Conservation (phyloP, 345 rosid species). For the Salix dunnii region DNA sequence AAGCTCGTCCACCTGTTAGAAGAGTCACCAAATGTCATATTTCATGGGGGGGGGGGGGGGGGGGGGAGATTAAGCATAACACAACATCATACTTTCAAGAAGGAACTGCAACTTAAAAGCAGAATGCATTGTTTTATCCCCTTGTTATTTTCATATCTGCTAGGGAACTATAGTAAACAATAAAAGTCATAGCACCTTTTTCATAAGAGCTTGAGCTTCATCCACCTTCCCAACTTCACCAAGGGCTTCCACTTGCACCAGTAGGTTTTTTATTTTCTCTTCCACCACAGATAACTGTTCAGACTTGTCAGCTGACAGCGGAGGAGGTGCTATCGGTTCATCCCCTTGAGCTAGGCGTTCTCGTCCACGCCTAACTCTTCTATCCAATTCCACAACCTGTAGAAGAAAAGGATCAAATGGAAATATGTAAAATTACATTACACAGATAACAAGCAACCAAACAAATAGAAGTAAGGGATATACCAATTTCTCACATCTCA, state of each 20-base stretch:
- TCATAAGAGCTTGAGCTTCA: conserved; percentile 99
- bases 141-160: neutral
- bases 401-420: conserved; percentile 10
- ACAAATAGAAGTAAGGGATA: conserved; percentile 13
- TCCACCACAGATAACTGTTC: conserved; percentile 81
- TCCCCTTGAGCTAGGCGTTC: conserved; percentile 92
- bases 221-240: conserved; percentile 99
- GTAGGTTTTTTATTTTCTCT: conserved; percentile 84
- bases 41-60: neutral
- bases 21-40: neutral
- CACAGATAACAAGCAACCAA: conserved; percentile 1
- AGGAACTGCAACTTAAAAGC: neutral
- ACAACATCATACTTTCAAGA: neutral
- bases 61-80: neutral
- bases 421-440: neutral
- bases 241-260: conserved; percentile 92
- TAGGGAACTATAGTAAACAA: neutral
- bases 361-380: conserved; percentile 94
- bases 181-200: conserved; percentile 52
- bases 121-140: neutral
- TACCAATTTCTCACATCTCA: conserved; percentile 92
- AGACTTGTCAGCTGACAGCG: conserved; percentile 71
- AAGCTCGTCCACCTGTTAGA: conserved; percentile 74
- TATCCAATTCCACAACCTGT: conserved; percentile 91
- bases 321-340: conserved; percentile 74